phyloP scores from a whole-genome alignment of 139 green algal species.

The Tetradesmus obliquus region DNA sequence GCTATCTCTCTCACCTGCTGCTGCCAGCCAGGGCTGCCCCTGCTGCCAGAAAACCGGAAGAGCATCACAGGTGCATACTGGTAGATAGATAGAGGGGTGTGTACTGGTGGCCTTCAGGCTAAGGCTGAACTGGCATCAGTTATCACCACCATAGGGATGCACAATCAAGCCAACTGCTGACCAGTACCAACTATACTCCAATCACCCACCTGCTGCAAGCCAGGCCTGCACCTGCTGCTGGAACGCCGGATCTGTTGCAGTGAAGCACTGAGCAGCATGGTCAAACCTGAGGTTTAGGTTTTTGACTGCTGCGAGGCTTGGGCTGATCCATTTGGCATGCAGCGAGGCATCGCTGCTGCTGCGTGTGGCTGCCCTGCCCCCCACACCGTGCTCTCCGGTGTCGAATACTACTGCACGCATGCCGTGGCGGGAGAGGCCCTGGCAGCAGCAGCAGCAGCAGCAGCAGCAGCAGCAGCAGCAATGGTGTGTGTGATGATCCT shows the following conservation, averaged over 20 bases:
- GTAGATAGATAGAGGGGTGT: too few relatives aligned
- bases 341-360: conserved; percentile 51
- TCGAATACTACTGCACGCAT: conserved; percentile 75
- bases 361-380: conserved; percentile 76
- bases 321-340: neutral
- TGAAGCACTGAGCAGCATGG: conserved; percentile 82
- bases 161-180: too few relatives aligned
- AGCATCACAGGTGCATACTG: too few relatives aligned
- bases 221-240: conserved; percentile 62
- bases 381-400: conserved; percentile 81
- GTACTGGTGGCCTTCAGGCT: too few relatives aligned
- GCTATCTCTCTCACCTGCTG: too few relatives aligned
- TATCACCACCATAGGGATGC: too few relatives aligned
- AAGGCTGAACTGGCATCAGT: too few relatives aligned
- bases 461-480: too few relatives aligned
- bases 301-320: neutral
- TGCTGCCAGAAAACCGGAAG: too few relatives aligned
- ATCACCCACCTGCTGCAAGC: conserved; percentile 37
- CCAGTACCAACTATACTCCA: too few relatives aligned
- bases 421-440: conserved; percentile 40
- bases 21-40: too few relatives aligned
- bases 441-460: neutral
- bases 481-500: neutral
- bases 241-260: conserved; percentile 46
- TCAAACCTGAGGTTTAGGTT: conserved; percentile 65